Evolutionary conservation across 108 stramenopile genomes (phyloP), one percentile per base, ranked within the genome.

Genomic region (Cylindrotheca fusiformis): DNA sequence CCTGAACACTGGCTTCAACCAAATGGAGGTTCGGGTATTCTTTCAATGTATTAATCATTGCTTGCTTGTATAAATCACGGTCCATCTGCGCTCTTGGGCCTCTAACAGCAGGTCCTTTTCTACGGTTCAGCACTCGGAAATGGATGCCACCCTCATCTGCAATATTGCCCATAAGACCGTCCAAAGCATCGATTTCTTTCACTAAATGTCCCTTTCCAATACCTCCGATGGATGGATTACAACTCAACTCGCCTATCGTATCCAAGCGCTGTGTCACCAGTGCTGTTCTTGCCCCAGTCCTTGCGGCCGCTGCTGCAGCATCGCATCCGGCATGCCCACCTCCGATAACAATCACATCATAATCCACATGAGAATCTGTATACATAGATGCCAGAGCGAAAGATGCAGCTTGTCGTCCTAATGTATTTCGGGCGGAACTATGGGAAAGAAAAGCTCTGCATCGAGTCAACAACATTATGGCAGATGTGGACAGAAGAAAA

Each of bases 321-420:
- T 99, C 98, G 59, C 95, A 94, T 22, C 98, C 98, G 2, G 98
- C 98, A 69, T 99, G 98, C 0, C 98, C 98, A 4, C 98, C 98
- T 2, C 98, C 98, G 41, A 99, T 84, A 1, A 99, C 90, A 44
- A 97, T 83, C 18, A 97, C 96, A 66, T 98, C 98, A 33, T 66
- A 78, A 47, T 68, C 72, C 0, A 36, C 58, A 21, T 52, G 22
- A 60, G 32, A 24, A 14, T 23, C 30, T 20, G 31, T 50, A 41
- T 10, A 14, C 36, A 41, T 41, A 10, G 36, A 41, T 6, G 6
- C 36, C 10, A 41, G 36, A 41, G 36, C 10, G 10, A 14, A 14
- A 41, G 6, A 41, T 6, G 36, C 14, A 10, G 10, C 36, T 41
- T 41, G 14, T 41, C 10, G 36, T 41, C 10, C 10, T 41, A 14